Evolutionary conservation across 2,329 filamentous ascomycete genomes (phyloP).

Genomic region (Cadophora malorum): DNA sequence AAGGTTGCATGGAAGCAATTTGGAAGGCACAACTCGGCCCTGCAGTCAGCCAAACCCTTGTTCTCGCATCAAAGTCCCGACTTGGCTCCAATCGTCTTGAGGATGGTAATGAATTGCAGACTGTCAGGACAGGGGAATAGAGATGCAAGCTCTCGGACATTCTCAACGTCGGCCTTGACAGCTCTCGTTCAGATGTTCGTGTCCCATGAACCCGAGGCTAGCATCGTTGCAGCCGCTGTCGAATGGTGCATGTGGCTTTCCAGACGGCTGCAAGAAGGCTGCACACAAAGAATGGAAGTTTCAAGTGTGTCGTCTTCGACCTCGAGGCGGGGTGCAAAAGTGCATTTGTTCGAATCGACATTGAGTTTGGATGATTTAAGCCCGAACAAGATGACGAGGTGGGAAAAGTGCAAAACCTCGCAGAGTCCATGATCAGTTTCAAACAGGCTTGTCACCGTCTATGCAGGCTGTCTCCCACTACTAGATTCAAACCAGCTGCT

Average conservation of each 20-base stretch:
- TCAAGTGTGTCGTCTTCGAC: neutral
- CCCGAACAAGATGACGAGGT: neutral
- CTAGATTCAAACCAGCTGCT: neutral
- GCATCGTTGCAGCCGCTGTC: neutral
- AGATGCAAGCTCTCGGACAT: slow-evolving; percentile 4
- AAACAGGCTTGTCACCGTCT: too few relatives aligned
- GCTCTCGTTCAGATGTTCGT: neutral
- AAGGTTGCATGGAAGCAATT: slow-evolving; percentile 11
- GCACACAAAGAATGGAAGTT: neutral
- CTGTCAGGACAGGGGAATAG: neutral
- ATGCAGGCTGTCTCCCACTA: neutral
- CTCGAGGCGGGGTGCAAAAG: neutral
- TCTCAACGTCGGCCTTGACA: neutral
- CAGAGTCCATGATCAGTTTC: neutral
- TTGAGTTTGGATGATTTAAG: neutral
- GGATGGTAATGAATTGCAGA: neutral
- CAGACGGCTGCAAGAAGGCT: neutral
- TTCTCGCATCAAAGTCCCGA: neutral
- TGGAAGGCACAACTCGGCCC: slow-evolving; percentile 5
- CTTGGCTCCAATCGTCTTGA: slow-evolving; percentile 1
- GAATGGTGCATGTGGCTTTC: neutral
- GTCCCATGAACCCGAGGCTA: neutral
- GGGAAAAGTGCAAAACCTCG: neutral
- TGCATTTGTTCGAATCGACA: slow-evolving; percentile 2
- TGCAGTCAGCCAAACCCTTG: slow-evolving; percentile 7